phyloP scores from a whole-genome alignment of 345 rosid species.

The Theobroma cacao region DNA sequence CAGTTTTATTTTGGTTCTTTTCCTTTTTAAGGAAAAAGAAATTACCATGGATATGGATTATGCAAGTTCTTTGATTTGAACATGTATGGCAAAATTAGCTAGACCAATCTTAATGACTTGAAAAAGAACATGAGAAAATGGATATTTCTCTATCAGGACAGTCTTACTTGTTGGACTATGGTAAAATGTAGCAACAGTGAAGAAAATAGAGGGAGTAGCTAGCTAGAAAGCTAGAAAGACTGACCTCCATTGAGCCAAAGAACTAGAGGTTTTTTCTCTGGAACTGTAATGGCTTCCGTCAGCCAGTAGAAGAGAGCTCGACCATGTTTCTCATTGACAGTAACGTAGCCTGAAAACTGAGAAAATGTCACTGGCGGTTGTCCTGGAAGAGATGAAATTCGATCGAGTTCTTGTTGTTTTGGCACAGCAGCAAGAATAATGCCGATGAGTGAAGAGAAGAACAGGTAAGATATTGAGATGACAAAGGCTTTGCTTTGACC shows the following conservation, averaged over 20 bases:
- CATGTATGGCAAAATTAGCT: not conserved
- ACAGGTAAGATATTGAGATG: not conserved
- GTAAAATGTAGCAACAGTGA: not conserved
- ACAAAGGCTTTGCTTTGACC: not conserved
- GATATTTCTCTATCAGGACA: not conserved
- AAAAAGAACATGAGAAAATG: not conserved
- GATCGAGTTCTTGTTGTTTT: slow-evolving; percentile 59
- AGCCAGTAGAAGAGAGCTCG: slow-evolving; percentile 91
- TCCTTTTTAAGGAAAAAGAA: not conserved
- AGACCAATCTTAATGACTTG: not conserved
- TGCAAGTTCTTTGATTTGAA: no score
- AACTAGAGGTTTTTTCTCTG: slow-evolving; percentile 71
- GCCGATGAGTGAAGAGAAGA: not conserved
- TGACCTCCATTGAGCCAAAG: slow-evolving; percentile 99
- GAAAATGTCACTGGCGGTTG: slow-evolving; percentile 73
- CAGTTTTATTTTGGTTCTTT: no score
- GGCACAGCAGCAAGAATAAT: slow-evolving; percentile 10
- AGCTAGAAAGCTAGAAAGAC: slow-evolving; percentile 15
- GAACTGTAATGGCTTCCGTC: slow-evolving; percentile 58
- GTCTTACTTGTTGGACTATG: no score
- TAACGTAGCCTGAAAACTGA: slow-evolving; percentile 85
- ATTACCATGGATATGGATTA: not conserved
- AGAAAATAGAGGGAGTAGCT: not conserved
- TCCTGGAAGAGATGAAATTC: slow-evolving; percentile 78
- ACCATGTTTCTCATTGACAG: slow-evolving; percentile 62